Conservation (phyloP, 2,329 filamentous ascomycete species). For the Trichoderma sp. region DNA sequence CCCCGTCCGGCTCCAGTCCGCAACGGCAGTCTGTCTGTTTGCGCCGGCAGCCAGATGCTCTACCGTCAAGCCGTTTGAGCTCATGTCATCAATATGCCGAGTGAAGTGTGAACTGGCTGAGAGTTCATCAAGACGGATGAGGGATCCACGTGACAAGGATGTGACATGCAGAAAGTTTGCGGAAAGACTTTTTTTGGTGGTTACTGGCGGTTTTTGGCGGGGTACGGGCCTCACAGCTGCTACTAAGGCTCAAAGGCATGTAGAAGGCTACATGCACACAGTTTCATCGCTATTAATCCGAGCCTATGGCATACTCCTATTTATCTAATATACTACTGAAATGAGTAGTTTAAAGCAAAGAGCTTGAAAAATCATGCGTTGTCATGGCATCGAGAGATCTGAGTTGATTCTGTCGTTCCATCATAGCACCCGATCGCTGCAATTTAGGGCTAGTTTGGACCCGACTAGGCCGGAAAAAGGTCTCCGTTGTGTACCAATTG, state of each 20-base stretch:
- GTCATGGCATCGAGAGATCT: not conserved
- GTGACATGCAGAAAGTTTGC: slow-evolving; percentile 19
- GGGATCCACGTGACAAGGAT: slow-evolving; percentile 26
- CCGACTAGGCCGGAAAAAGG: slow-evolving; percentile 4
- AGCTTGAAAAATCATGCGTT: not conserved
- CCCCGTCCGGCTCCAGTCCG: slow-evolving; percentile 80
- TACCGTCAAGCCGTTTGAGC: slow-evolving; percentile 41
- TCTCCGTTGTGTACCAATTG: not conserved
- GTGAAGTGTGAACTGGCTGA: slow-evolving; percentile 23
- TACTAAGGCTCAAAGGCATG: not conserved
- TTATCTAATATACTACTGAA: not conserved
- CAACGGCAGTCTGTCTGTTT: slow-evolving; percentile 85
- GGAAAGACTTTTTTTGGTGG: slow-evolving; percentile 22
- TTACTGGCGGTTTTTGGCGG: slow-evolving; percentile 7
- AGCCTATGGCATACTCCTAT: not conserved
- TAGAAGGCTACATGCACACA: not conserved
- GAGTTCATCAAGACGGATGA: slow-evolving; percentile 16
- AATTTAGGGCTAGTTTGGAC: slow-evolving; percentile 3
- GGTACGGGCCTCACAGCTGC: slow-evolving; percentile 4
- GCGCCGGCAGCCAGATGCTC: slow-evolving; percentile 76
- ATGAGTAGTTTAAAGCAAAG: not conserved
- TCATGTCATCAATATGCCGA: slow-evolving; percentile 35
- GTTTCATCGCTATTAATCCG: not conserved
- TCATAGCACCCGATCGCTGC: not conserved
- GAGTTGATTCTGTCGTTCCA: not conserved